Base-by-base conservation (phyloP, 257 asterid genomes). In the Striga asiatica region DNA sequence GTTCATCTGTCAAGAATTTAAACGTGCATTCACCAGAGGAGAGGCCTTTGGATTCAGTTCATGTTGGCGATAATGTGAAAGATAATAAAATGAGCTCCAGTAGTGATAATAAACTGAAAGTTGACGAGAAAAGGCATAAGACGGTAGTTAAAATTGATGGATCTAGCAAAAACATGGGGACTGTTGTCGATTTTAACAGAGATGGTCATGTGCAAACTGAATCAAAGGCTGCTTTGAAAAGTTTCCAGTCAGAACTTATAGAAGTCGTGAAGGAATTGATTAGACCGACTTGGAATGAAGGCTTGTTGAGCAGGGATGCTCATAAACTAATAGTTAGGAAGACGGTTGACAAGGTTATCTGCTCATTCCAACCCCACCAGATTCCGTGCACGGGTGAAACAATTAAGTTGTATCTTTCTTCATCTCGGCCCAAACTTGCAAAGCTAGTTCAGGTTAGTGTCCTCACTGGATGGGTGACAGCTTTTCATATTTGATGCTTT, bases 361-460 rank as follows among this genome's bases (percentile, higher is more conserved):
- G 72, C 66, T 60, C 97, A 31, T 47, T 87, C 35, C 80, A 74
- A 37, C 75, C 81, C 8, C 62, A 79, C 54, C 95, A 80, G 65
- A 69, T 87, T 58, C 98, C 98, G 18, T 71, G 46, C 72, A 75
- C 92, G 5, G 24, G 68, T 18, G 98, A 91, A 56, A 66, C 83
- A 38, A 53, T 73, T 50, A 68, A 79, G 58, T 61, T 61, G 3
- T 84, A 84, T 74, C 78, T 91, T 58, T 60, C 80, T 37, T 10
- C 77, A 55, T 82, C 71, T 12, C 80, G 71, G 63, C 50, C 78
- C 64, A 91, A 87, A 74, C 80, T 87, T 53, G 77, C 67, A 11
- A 84, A 80, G 72, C 85, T 91, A 20, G 88, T 91, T 56, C 86
- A 80, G 94, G 99, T 88, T 70, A 82, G 97, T 68, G 48, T 66